These are phyloP conservation scores for Casuarina equisetifolia DNA, from an alignment of 306 rosid species.

Conservation along the genomic window DNA sequence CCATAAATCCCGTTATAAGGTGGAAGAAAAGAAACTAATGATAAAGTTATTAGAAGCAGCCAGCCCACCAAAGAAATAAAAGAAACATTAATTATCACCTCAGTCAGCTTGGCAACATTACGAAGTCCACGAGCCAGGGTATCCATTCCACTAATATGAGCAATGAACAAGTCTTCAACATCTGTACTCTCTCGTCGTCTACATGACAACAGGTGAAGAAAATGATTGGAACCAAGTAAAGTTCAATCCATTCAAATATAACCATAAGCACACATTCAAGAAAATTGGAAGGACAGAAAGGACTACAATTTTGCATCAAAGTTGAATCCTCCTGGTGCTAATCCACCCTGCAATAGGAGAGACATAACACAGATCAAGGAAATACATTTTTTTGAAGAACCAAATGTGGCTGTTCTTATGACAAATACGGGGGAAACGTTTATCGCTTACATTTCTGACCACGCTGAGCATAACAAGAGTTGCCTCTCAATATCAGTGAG, in stretches of 20 bases:
- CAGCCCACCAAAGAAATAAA: background rate
- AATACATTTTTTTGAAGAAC: background rate
- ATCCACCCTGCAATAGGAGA: slow-evolving; percentile 58
- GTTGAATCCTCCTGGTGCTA: slow-evolving; percentile 99
- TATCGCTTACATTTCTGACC: slow-evolving; percentile 64
- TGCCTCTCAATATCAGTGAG: slow-evolving; percentile 84
- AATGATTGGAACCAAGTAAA: background rate
- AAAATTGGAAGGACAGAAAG: slow-evolving; percentile 13
- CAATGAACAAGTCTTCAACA: slow-evolving; percentile 91
- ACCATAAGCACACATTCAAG: background rate
- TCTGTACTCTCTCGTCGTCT: slow-evolving; percentile 98
- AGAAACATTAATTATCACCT: slow-evolving; percentile 44
- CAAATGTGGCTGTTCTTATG: slow-evolving; percentile 4
- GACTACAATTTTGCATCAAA: slow-evolving; percentile 94
- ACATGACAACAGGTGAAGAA: slow-evolving; percentile 8
- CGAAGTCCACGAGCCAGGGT: slow-evolving; percentile 89
- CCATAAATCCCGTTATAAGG: slow-evolving; percentile 10
- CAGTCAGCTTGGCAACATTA: slow-evolving; percentile 72
- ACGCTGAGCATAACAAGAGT: slow-evolving; percentile 82
- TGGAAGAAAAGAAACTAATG: slow-evolving; percentile 16
- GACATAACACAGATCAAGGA: slow-evolving; percentile 3
- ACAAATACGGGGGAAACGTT: slow-evolving; percentile 1
- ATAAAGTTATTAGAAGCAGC: slow-evolving; percentile 7
- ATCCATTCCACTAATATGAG: slow-evolving; percentile 88
- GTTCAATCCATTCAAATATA: background rate